Evolutionary conservation across 371 early-diverging fungal species (phyloP).

Genomic region (Lichtheimia corymbifera): DNA sequence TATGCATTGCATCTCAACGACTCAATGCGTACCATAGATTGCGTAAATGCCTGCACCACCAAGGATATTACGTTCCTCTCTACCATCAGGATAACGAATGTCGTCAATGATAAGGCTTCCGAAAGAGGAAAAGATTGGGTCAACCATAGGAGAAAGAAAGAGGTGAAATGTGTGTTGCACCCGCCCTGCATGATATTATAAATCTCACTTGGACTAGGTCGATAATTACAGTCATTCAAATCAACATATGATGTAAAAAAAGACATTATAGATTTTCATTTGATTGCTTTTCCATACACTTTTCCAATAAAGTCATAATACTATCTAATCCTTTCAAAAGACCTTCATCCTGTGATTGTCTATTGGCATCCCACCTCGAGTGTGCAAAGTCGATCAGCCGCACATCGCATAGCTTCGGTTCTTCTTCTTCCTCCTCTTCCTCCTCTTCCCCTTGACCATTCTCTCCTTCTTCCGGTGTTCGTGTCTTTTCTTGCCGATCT

Average conservation of each 20-base stretch:
- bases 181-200: too few relatives aligned
- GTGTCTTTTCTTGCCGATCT: slow-evolving; percentile 28
- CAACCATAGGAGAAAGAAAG: too few relatives aligned
- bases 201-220: too few relatives aligned
- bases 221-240: too few relatives aligned
- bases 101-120: slow-evolving; percentile 54
- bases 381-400: slow-evolving; percentile 82
- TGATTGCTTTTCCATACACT: slow-evolving; percentile 21
- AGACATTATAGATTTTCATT: slow-evolving; percentile 22
- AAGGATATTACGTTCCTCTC: slow-evolving; percentile 26
- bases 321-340: slow-evolving; percentile 37
- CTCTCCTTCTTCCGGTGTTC: slow-evolving; percentile 19
- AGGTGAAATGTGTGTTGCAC: too few relatives aligned
- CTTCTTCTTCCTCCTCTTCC: slow-evolving; percentile 50
- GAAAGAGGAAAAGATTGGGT: slow-evolving; percentile 21
- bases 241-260: too few relatives aligned
- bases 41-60: slow-evolving; percentile 55
- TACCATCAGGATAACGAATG: slow-evolving; percentile 41
- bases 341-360: slow-evolving; percentile 34
- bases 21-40: slow-evolving; percentile 37
- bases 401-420: slow-evolving; percentile 57
- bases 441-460: slow-evolving; percentile 33
- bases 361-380: slow-evolving; percentile 54
- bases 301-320: slow-evolving; percentile 22
- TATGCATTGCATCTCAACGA: background rate